Conservation (phyloP, 225 moss, liverwort and hornwort genomes). For the Thuidium tamariscinum region DNA sequence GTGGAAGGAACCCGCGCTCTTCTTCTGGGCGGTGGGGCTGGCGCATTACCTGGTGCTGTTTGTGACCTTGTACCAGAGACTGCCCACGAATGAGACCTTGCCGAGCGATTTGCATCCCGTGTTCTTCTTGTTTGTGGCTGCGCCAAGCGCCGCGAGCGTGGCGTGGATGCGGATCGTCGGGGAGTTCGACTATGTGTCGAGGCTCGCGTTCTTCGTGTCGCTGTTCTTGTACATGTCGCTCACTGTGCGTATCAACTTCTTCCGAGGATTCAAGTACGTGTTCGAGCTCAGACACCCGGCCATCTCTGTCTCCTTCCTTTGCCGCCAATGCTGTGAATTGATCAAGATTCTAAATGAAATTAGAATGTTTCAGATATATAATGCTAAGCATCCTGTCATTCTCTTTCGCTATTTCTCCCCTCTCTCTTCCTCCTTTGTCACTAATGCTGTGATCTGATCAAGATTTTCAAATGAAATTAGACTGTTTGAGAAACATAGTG, state of each 20-base stretch:
- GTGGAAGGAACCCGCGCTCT: constrained; percentile 37
- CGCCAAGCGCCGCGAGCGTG: constrained; percentile 43
- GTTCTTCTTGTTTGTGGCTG: constrained; percentile 52
- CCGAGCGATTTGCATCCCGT: constrained; percentile 43
- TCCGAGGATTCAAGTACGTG: constrained; percentile 32
- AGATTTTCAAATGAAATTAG: neutral
- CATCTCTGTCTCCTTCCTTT: neutral
- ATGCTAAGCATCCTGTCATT: neutral
- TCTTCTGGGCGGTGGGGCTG: constrained; percentile 54
- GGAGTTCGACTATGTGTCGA: constrained; percentile 29
- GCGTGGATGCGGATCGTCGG: constrained; percentile 46
- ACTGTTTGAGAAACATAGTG: neutral
- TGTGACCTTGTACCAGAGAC: constrained; percentile 45
- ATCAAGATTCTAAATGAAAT: neutral
- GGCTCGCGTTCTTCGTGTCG: constrained; percentile 35
- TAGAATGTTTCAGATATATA: neutral
- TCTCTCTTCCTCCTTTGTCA: neutral
- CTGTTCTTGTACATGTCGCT: constrained; percentile 40
- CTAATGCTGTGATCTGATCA: neutral
- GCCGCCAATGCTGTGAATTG: neutral
- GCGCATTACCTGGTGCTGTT: constrained; percentile 50
- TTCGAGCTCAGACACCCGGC: neutral
- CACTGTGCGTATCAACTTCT: constrained; percentile 38
- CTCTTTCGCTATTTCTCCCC: neutral
- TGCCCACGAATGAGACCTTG: constrained; percentile 39